Evolutionary conservation across 1,284 basidiomycete genomes (phyloP).

Genomic region (Puccinia coronata): DNA sequence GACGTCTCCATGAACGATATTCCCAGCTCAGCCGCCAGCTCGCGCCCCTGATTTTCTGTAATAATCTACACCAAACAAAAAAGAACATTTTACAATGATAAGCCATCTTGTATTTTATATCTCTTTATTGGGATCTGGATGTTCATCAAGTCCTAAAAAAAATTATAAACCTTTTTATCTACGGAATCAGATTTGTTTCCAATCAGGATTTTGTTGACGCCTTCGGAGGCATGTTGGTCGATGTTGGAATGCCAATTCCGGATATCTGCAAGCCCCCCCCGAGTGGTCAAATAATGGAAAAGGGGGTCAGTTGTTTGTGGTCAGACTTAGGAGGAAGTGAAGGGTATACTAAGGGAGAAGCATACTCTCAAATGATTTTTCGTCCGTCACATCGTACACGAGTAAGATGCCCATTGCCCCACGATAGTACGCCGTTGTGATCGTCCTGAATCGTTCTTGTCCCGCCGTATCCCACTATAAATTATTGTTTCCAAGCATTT

Average conservation of each 20-base stretch:
- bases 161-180: slow-evolving; percentile 78
- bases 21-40: slow-evolving; percentile 82
- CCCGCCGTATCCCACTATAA: slow-evolving; percentile 95
- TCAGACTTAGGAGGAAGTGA: no score
- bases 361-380: slow-evolving; percentile 95
- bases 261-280: no score
- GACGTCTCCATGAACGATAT: slow-evolving; percentile 97
- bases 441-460: slow-evolving; percentile 98
- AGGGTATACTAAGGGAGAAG: no score
- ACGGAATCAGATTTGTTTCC: slow-evolving; percentile 99
- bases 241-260: slow-evolving; percentile 98
- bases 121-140: no score
- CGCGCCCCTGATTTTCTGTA: slow-evolving; percentile 71
- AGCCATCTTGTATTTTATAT: no score
- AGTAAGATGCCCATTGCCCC: slow-evolving; percentile 99
- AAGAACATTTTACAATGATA: no score
- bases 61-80: slow-evolving; percentile 64
- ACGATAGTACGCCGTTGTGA: slow-evolving; percentile 99
- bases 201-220: slow-evolving; percentile 98
- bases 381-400: slow-evolving; percentile 98
- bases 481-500: neutral
- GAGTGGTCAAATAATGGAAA: no score
- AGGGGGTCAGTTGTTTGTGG: no score
- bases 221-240: slow-evolving; percentile 97
- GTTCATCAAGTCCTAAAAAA: no score